Conservation (phyloP, 805 yeast genomes). For the Candida nonsorbophila region DNA sequence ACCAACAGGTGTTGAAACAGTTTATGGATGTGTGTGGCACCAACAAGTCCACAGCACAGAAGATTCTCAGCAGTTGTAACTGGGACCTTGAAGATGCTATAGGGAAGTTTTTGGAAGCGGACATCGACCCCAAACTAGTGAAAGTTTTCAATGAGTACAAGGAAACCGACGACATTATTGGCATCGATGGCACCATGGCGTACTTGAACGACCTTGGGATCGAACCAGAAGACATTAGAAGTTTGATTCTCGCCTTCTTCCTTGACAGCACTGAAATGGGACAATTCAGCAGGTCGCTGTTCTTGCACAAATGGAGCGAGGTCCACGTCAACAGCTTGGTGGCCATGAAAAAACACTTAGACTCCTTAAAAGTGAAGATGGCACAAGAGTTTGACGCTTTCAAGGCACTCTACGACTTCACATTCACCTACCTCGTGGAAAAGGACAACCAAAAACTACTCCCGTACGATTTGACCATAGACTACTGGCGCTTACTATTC, state of each 20-base stretch:
- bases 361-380: constrained; percentile 9
- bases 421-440: constrained; percentile 64
- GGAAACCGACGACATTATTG: constrained; percentile 42
- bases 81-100: constrained; percentile 28
- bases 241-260: constrained; percentile 66
- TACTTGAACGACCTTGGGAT: constrained; percentile 64
- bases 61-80: constrained; percentile 23
- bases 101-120: constrained; percentile 18
- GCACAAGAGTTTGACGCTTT: constrained; percentile 29
- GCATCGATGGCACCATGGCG: constrained; percentile 70
- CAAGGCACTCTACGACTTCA: constrained; percentile 59
- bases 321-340: constrained; percentile 23
- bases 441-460: constrained; percentile 50
- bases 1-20: constrained; percentile 7
- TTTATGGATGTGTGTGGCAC: constrained; percentile 40
- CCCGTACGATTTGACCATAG: constrained; percentile 56
- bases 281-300: constrained; percentile 44
- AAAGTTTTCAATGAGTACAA: constrained; percentile 28
- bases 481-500: constrained; percentile 74
- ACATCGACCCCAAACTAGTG: constrained; percentile 14
- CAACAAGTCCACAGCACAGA: constrained; percentile 25
- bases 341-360: constrained; percentile 40
- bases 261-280: constrained; percentile 67
- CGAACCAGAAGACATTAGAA: constrained; percentile 69
- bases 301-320: constrained; percentile 54